Evolutionary conservation across 2,329 filamentous ascomycete species (phyloP).

Genomic region (Erysiphe pisi): DNA sequence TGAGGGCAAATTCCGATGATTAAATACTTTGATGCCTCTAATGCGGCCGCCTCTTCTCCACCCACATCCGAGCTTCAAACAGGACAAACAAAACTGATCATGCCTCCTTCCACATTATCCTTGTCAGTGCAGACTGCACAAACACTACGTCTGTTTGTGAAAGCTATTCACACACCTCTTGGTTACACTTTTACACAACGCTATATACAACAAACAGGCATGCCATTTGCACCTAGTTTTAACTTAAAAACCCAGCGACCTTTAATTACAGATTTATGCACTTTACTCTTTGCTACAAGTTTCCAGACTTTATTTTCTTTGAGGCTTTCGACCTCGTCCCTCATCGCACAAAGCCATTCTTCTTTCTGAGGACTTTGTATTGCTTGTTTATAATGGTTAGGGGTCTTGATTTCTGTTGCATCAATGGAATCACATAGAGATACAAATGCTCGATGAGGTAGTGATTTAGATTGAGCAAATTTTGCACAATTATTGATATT

Average conservation of each 20-base stretch:
- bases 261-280: neutral
- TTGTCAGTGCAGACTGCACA: no score
- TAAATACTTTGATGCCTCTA: no score
- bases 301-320: neutral
- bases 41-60: no score
- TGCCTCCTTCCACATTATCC: no score
- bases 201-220: neutral
- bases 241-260: constrained; percentile 15
- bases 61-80: no score
- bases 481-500: neutral
- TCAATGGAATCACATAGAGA: neutral
- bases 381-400: neutral
- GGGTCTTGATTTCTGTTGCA: neutral
- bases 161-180: no score
- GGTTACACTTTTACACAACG: neutral
- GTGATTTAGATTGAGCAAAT: neutral
- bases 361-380: neutral
- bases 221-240: neutral
- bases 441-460: neutral
- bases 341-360: neutral
- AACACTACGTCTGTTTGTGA: no score
- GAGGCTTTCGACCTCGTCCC: neutral
- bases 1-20: no score
- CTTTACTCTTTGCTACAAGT: neutral
- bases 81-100: no score